Base-by-base conservation (phyloP, 73 alveolate species). In the Breviolum minutum region DNA sequence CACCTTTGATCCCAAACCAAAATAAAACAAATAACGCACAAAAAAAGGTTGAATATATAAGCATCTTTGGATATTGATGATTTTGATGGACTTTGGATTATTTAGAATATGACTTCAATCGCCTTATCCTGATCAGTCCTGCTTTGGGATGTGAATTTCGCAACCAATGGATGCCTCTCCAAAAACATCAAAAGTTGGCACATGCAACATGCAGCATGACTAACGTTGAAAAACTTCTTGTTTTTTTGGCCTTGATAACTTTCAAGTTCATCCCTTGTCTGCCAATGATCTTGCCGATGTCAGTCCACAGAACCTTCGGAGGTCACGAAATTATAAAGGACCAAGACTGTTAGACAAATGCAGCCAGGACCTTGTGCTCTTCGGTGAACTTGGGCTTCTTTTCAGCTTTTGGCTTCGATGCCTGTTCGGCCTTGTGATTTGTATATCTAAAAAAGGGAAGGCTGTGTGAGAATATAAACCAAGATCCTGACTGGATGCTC, bases 261-360 rank as follows among this genome's bases (percentile, higher is more conserved):
- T 92, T 92, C 91, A 92, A 26, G 98, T 92, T 92, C 98, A 92
- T 92, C 54, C 98, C 98, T 80, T 74, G 87, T 73, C 98, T 17
- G 48, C 98, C 98, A 26, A 92, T 92, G 90, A 92, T 74, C 80
- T 92, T 92, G 27, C 98, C 98, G 5, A 92, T 69, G 80, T 92
- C 98, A 0, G 90, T 92, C 90, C 89, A 76, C 20, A 92, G 60
- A 17, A 71, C 76, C 98, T 92, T 48, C 26, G 32, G 16, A 85
- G 54, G 40, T 27, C 69, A 16, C 73, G 70, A 40, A 48, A 8
- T 82, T n/a, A 14, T 13, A 26, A 48, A 24, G 40, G 77, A 61
- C n/a, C 62, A 5, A 48, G 77, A n/a, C n/a, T 20, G 7, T 32
- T 82, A 40, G 48, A 17, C 64, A 24, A 5, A 22, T n/a, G 24